A percentile compares a stretch with the other conserved stretches of the same genome.
Evolutionary conservation across 2,329 filamentous ascomycete genomes (phyloP).

Genomic region (Hypoxylon sp.): DNA sequence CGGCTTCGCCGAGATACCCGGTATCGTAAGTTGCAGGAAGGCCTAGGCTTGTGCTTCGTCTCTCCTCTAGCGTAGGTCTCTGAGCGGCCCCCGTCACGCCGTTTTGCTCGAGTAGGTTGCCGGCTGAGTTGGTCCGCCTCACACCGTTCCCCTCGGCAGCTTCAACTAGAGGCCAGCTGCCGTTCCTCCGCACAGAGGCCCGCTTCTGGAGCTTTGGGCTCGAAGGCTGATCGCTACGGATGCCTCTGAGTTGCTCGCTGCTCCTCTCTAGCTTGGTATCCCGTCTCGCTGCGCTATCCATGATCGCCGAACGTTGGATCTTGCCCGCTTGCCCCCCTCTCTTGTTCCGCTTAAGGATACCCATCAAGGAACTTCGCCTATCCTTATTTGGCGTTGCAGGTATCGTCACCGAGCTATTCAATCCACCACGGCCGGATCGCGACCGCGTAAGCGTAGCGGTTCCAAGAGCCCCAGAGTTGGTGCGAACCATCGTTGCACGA

Average conservation of each 20-base stretch:
- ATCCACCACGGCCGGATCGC: constrained; percentile 39
- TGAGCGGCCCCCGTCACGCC: constrained; percentile 15
- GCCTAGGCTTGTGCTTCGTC: constrained; percentile 43
- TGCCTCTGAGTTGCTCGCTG: constrained; percentile 58
- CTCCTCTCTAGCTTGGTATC: constrained; percentile 70
- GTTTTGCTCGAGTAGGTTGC: constrained; percentile 34
- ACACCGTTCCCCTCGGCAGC: constrained; percentile 36
- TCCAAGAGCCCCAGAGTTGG: constrained; percentile 41
- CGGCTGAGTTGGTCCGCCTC: constrained; percentile 43
- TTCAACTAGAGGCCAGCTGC: constrained; percentile 59
- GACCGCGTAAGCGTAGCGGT: constrained; percentile 42
- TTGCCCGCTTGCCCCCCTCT: constrained; percentile 56
- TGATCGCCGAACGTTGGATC: constrained; percentile 60
- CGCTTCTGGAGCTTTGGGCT: constrained; percentile 58
- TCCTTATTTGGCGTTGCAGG: constrained; percentile 46
- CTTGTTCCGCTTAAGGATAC: constrained; percentile 72
- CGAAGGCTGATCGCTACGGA: constrained; percentile 49
- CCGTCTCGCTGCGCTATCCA: constrained; percentile 66
- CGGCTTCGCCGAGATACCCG: constrained; percentile 22
- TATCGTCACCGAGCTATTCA: constrained; percentile 28
- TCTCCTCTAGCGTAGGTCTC: constrained; percentile 29
- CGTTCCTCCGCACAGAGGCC: constrained; percentile 48
- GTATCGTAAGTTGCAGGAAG: constrained; percentile 43
- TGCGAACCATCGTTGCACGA: constrained; percentile 22
- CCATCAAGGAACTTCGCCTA: constrained; percentile 59